phyloP scores from a whole-genome alignment of 2,329 filamentous ascomycete species.

The Colletotrichum navitas region DNA sequence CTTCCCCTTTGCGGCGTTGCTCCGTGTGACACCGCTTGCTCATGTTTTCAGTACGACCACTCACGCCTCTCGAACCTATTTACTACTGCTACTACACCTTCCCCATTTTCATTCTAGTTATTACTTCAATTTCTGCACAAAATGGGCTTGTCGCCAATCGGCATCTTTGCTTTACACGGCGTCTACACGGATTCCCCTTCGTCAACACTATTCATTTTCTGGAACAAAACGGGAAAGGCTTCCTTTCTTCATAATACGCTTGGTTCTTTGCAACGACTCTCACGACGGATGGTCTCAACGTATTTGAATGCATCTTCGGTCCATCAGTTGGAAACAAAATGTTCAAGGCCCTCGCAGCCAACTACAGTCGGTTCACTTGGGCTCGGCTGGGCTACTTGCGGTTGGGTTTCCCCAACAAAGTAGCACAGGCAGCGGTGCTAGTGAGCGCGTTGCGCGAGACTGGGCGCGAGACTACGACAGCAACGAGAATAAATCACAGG shows the following conservation, averaged over 20 bases:
- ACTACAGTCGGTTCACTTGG: slow-evolving; percentile 1
- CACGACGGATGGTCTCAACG: slow-evolving; percentile 41
- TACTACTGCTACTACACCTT: slow-evolving; percentile 20
- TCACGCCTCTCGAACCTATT: slow-evolving; percentile 22
- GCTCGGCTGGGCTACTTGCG: slow-evolving; percentile 1
- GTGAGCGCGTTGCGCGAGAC: background rate
- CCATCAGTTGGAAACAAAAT: slow-evolving; percentile 32
- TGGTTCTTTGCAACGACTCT: slow-evolving; percentile 42
- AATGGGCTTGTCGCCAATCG: slow-evolving; percentile 41
- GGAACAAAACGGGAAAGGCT: slow-evolving; percentile 45
- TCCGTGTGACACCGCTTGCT: slow-evolving; percentile 17
- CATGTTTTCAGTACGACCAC: slow-evolving; percentile 35
- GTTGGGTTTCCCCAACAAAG: background rate
- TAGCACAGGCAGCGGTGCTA: background rate
- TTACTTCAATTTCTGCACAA: slow-evolving; percentile 38
- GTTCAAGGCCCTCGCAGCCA: slow-evolving; percentile 29
- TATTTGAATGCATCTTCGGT: slow-evolving; percentile 40
- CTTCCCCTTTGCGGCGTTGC: slow-evolving; percentile 4
- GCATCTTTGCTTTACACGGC: slow-evolving; percentile 45
- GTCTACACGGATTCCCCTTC: slow-evolving; percentile 47
- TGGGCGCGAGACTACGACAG: slow-evolving; percentile 15
- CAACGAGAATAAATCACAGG: slow-evolving; percentile 7
- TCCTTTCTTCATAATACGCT: slow-evolving; percentile 41
- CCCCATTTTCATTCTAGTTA: slow-evolving; percentile 34
- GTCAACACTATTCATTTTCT: slow-evolving; percentile 47